A percentile compares a stretch with the other conserved stretches of the same genome.
Evolutionary conservation across 176 grass and related monocot genomes (phyloP).

Genomic region (Coix lacrymajobi): DNA sequence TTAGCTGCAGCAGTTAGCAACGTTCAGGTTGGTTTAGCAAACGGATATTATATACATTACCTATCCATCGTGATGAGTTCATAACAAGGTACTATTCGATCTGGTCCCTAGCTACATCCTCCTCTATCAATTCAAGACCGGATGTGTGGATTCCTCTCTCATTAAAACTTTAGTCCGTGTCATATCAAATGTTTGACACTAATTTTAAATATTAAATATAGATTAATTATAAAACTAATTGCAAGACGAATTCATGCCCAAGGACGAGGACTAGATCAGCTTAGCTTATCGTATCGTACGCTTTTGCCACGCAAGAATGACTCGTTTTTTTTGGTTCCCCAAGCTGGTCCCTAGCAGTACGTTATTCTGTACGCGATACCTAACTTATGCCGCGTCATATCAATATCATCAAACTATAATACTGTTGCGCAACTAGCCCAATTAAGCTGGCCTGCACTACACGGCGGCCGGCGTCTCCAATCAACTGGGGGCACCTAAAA

Average conservation of each 20-base stretch:
- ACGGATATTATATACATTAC: background rate
- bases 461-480: background rate
- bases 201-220: too few relatives aligned
- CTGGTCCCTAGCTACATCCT: background rate
- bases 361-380: conserved; percentile 22
- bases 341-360: background rate
- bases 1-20: background rate
- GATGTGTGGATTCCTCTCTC: too few relatives aligned
- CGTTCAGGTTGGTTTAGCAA: background rate
- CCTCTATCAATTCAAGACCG: too few relatives aligned
- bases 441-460: conserved; percentile 18
- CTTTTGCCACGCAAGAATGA: too few relatives aligned
- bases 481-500: background rate
- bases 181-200: too few relatives aligned
- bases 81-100: background rate
- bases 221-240: too few relatives aligned
- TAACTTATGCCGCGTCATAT: conserved; percentile 7
- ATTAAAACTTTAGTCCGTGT: too few relatives aligned
- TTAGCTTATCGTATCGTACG: too few relatives aligned
- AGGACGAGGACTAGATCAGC: too few relatives aligned
- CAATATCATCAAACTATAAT: background rate
- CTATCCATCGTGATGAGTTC: background rate
- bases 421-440: background rate
- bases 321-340: too few relatives aligned
- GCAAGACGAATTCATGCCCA: background rate